Conservation (phyloP, 2,329 filamentous ascomycete species). For the Phyllosticta paracitricarpa region DNA sequence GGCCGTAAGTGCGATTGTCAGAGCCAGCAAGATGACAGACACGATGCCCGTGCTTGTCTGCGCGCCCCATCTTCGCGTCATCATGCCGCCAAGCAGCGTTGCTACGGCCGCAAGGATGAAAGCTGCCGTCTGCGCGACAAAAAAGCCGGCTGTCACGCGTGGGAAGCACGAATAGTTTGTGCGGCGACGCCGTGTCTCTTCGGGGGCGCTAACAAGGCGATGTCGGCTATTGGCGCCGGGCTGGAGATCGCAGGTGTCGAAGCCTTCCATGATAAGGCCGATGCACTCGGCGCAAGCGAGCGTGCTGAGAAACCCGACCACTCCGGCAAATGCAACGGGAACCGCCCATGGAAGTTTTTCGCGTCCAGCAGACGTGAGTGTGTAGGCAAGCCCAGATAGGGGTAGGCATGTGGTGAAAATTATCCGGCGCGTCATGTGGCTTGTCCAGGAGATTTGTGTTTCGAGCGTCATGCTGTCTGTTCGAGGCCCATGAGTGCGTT, state of each 20-base stretch:
- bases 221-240: conserved; percentile 53
- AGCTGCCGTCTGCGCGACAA: conserved; percentile 57
- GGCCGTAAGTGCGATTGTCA: conserved; percentile 53
- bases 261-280: conserved; percentile 70
- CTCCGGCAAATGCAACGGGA: conserved; percentile 55
- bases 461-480: conserved; percentile 60
- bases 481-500: conserved; percentile 47
- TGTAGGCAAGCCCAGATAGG: conserved; percentile 56
- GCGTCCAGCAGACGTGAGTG: conserved; percentile 54
- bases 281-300: conserved; percentile 68
- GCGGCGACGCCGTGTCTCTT: conserved; percentile 35
- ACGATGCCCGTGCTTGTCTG: conserved; percentile 59
- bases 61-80: conserved; percentile 56
- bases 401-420: conserved; percentile 60
- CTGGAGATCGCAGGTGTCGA: conserved; percentile 70
- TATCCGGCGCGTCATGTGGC: conserved; percentile 58
- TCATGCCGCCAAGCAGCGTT: conserved; percentile 59
- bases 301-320: conserved; percentile 61
- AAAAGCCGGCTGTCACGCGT: conserved; percentile 61
- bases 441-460: conserved; percentile 57
- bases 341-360: conserved; percentile 47
- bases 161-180: conserved; percentile 72
- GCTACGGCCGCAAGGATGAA: conserved; percentile 61
- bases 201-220: conserved; percentile 35
- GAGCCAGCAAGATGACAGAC: conserved; percentile 53